Evolutionary conservation across 2,329 filamentous ascomycete species (phyloP), one percentile per base, ranked within the genome.

Genomic region (Aspergillus cejpii): DNA sequence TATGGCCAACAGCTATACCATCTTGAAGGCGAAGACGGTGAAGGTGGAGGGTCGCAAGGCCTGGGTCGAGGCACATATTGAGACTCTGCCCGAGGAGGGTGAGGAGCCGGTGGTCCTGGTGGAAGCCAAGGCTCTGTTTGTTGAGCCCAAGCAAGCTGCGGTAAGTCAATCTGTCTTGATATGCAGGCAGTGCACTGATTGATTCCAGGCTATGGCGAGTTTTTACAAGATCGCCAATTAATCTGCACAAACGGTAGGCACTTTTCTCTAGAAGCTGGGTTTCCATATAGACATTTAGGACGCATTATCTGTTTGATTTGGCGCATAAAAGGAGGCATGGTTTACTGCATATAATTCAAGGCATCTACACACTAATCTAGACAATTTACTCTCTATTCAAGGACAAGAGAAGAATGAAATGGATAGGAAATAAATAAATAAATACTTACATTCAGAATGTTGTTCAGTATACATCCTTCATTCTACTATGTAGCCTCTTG

Each of bases 11-110:
- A 78, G 79, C 49, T 92, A 85, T 61, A 73, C 94, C 23, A 87
- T 94, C 34, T 70, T 98, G 47, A 77, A 79, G 50, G 90, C 87
- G 3, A 79, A 81, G 62, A 95, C 90, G 15, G 83, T 79, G 7
- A 90, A 85, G 71, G 85, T 91, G 1, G 89, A 97, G 62, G 91
- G 92, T 1, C 77, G 92, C 50, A 97, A 97, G 73, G 91, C 89
- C 10, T 96, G 88, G 88, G 88, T 96, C 1, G 84, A 86, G 69
- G 92, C 88, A 1, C 79, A 80, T 55, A 83, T 97, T 57, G 89
- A 95, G 76, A 83, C 87, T 44, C 68, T 97, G 49, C 78, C 79
- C 47, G 70, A 75, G 20, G 72, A 80, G 26, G 79, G 80, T 6
- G 77, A 83, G 66, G 73, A 76, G 55, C 81, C 83, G 1, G 68